These are phyloP conservation scores for Lipomyces orientalis DNA, from an alignment of 805 yeast genomes.

Conservation along the genomic window DNA sequence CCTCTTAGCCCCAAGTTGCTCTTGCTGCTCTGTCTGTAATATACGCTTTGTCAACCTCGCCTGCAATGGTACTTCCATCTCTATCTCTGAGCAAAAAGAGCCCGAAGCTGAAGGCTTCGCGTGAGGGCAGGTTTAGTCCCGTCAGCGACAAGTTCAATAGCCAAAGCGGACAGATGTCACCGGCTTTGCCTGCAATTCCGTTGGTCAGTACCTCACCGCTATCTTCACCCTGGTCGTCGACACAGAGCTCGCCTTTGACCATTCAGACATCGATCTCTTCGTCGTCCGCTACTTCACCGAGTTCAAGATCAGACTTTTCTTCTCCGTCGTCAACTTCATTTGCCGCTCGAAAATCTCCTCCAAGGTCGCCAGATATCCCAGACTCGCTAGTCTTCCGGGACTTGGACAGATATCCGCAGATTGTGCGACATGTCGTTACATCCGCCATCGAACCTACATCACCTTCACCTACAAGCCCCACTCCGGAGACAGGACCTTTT, in stretches of 20 bases:
- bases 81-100: neutral
- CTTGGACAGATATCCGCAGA: slow-evolving; percentile 32
- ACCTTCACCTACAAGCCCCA: slow-evolving; percentile 13
- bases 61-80: slow-evolving; percentile 3
- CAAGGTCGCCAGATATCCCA: slow-evolving; percentile 21
- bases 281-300: neutral
- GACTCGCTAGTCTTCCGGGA: slow-evolving; percentile 26
- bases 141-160: neutral
- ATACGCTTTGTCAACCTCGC: neutral
- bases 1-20: neutral
- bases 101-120: slow-evolving; percentile 2
- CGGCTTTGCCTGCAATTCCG: neutral
- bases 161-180: neutral
- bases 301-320: neutral
- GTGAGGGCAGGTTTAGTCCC: slow-evolving; percentile 1
- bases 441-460: slow-evolving; percentile 14
- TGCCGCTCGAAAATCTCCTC: neutral
- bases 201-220: neutral
- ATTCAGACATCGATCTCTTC: neutral
- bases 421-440: slow-evolving; percentile 11
- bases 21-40: neutral
- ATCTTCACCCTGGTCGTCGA: neutral
- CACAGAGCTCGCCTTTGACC: slow-evolving; percentile 1
- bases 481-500: slow-evolving; percentile 10
- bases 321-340: neutral